Evolutionary conservation across 495 filamentous ascomycete genomes (phyloP), one percentile per base, ranked within the genome.

Genomic region (Astrocystis sublimbata): DNA sequence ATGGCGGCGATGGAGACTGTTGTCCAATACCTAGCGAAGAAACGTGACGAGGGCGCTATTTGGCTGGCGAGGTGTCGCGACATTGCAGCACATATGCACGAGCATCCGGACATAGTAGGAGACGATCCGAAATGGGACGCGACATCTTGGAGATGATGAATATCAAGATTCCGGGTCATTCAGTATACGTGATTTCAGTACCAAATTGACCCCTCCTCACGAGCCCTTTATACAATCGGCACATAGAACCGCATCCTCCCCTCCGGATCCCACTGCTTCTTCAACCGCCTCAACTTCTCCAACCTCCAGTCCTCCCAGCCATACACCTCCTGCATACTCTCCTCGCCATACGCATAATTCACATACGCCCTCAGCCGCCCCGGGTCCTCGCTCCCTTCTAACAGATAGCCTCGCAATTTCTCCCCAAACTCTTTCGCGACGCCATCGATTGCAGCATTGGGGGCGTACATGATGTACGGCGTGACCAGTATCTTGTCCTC

Each of bases 351-450:
- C 1, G 41, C 61, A n/a, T 63, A 63, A 19, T 63, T 63, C 7
- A 63, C 55, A 24, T 63, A 63, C 24, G 59, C 53, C 23, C 60
- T 53, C 7, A 63, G 54, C 3, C 61, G 54, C 6, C 61, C 61
- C 51, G 62, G 47, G 31, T 43, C 58, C 15, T 59, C 43, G 33
- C 56, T 59, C 8, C 17, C 56, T 19, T 59, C 45, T 1, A 59
- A 31, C 43, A 59, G 15, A 31, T 40, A 28, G 4, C 28, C n/a
- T 2, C 30, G 56, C 28, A 59, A 19, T 43, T 49, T 40, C 4
- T 26, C n/a, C 17, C 56, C 42, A 13, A 40, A 49, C 6, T n/a
- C 56, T 15, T 19, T 12, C 10, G 56, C 56, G 26, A 59, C 2
- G 0, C 42, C 17, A 30, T 47, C 43, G 21, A 59, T 50, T n/a